Evolutionary conservation across 768 basidiomycete species (phyloP).

Genomic region (Neoboletus brunneissimus): DNA sequence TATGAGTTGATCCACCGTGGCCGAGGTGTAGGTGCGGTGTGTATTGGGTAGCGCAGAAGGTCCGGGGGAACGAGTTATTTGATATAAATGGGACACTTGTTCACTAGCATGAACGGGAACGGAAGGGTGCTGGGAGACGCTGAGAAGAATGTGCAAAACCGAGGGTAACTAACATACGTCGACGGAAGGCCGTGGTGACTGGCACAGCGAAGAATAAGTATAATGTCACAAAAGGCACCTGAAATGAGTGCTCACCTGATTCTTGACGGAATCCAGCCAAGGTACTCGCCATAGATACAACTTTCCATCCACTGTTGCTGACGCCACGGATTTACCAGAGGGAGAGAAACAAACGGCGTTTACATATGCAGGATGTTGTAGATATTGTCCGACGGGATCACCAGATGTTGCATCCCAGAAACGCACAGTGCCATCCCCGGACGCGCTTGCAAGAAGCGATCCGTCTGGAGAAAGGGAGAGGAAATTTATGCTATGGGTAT

Average conservation of each 20-base stretch:
- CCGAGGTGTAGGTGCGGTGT: background rate
- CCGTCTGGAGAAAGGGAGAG: constrained; percentile 2
- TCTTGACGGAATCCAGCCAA: background rate
- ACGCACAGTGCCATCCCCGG: background rate
- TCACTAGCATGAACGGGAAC: too few species aligned
- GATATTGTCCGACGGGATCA: background rate
- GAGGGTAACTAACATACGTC: background rate
- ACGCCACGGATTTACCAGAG: background rate
- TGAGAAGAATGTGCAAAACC: background rate
- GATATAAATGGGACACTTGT: too few species aligned
- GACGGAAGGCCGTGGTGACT: background rate
- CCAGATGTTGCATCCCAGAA: constrained; percentile 4
- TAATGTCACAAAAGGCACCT: background rate
- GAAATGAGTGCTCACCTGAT: background rate
- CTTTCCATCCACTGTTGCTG: background rate
- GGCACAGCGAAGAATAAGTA: background rate
- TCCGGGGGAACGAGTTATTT: background rate
- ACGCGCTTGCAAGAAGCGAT: constrained; percentile 3
- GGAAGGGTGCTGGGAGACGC: too few species aligned
- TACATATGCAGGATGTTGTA: background rate
- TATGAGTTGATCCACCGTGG: background rate
- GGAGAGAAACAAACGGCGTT: background rate
- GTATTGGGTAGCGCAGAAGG: background rate
- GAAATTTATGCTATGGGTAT: background rate
- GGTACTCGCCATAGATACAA: background rate